Conservation (phyloP, 2,329 filamentous ascomycete genomes). For the Pseudogymnoascus sp. region DNA sequence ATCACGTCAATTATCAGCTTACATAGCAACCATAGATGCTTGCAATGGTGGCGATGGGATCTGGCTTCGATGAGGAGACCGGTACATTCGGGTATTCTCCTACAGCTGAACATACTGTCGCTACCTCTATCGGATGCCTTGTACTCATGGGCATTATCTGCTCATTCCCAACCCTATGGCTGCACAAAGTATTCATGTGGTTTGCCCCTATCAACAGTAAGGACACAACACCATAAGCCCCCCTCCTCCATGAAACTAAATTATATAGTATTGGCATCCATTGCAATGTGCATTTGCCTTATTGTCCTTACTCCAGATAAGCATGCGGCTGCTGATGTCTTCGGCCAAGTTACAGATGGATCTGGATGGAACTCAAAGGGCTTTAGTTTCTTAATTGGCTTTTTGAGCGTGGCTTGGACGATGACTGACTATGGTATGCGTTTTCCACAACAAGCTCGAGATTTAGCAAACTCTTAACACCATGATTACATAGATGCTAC, state of each 20-base stretch:
- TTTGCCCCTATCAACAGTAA: conserved; percentile 49
- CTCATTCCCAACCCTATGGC: conserved; percentile 47
- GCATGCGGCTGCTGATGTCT: conserved; percentile 44
- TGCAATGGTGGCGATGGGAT: conserved; percentile 43
- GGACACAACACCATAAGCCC: conserved; percentile 38
- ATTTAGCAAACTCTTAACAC: conserved; percentile 27
- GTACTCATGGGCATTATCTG: conserved; percentile 49
- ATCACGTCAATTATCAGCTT: no score
- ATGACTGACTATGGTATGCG: conserved; percentile 43
- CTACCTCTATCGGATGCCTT: conserved; percentile 45
- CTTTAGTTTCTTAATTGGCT: conserved; percentile 52
- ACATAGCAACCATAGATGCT: no score
- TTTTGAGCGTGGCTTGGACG: conserved; percentile 50
- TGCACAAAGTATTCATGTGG: conserved; percentile 50
- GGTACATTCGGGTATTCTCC: conserved; percentile 43
- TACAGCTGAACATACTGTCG: conserved; percentile 46
- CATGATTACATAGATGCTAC: conserved; percentile 25
- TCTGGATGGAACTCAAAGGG: conserved; percentile 47
- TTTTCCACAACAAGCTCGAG: no score
- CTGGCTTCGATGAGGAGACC: conserved; percentile 43
- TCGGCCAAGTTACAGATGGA: conserved; percentile 41
- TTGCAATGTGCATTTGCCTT: conserved; percentile 37
- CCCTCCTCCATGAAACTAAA: no score
- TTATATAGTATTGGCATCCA: no score
- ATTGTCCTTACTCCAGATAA: conserved; percentile 42